Evolutionary conservation across 2,329 filamentous ascomycete genomes (phyloP).

Genomic region (Phoma sp.): DNA sequence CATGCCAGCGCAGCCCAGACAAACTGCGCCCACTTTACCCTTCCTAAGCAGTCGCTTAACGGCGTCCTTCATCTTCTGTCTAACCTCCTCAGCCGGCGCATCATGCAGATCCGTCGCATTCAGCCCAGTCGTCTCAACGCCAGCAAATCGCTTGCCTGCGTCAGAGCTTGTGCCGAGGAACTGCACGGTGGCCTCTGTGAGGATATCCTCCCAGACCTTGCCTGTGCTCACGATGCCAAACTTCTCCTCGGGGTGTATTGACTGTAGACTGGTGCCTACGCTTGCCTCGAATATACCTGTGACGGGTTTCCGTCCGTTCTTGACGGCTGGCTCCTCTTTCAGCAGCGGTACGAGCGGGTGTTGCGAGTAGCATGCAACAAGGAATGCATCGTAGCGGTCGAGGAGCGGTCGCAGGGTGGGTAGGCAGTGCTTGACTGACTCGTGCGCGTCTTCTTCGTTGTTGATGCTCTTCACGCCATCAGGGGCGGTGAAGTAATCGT

Average conservation of each 20-base stretch:
- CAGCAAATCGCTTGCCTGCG: constrained; percentile 66
- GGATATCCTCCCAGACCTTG: constrained; percentile 77
- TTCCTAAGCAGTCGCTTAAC: constrained; percentile 68
- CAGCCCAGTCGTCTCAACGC: constrained; percentile 82
- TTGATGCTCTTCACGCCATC: constrained; percentile 78
- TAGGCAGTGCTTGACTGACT: constrained; percentile 69
- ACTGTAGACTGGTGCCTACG: constrained; percentile 67
- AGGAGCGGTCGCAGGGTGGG: constrained; percentile 58
- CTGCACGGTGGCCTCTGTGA: constrained; percentile 67
- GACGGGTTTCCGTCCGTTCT: constrained; percentile 59
- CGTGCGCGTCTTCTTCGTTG: constrained; percentile 69
- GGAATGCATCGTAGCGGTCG: constrained; percentile 71
- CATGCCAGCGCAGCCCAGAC: constrained; percentile 92
- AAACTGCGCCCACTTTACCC: constrained; percentile 69
- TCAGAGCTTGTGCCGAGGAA: constrained; percentile 64
- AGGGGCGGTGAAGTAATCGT: constrained; percentile 72
- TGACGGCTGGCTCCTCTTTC: constrained; percentile 51
- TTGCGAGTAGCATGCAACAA: constrained; percentile 87
- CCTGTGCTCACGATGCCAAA: constrained; percentile 94
- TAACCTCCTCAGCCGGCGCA: constrained; percentile 68
- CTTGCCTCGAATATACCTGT: constrained; percentile 90
- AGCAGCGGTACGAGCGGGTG: constrained; percentile 76
- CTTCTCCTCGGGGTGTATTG: constrained; percentile 56
- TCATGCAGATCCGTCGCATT: constrained; percentile 81
- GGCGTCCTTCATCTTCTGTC: constrained; percentile 70